Percentiles rank a stretch among this genome's conserved stretches.
These are phyloP conservation scores for Plasmodium billcollinsi DNA, from an alignment of 169 alveolate species.

Conservation along the genomic window DNA sequence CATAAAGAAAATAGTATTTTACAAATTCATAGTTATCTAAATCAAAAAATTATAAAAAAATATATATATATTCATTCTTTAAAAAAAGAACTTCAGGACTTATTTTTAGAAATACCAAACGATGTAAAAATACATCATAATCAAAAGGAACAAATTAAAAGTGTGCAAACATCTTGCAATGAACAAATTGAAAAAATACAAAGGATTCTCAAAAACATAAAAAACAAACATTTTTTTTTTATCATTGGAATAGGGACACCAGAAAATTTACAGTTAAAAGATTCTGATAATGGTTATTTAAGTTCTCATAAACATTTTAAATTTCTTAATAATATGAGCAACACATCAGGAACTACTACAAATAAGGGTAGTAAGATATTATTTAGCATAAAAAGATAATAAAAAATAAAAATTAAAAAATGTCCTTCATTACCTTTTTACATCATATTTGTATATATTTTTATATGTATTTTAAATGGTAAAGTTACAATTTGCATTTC, in stretches of 20 bases:
- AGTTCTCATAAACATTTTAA: not conserved
- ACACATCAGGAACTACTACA: not conserved
- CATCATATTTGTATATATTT: too few relatives aligned
- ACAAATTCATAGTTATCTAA: slow-evolving; percentile 9
- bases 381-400: too few relatives aligned
- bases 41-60: not conserved
- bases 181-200: slow-evolving; percentile 17
- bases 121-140: not conserved
- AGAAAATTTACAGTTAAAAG: not conserved
- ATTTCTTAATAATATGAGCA: not conserved
- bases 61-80: not conserved
- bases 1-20: not conserved
- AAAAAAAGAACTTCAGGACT: not conserved
- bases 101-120: slow-evolving; percentile 3
- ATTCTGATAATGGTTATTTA: not conserved
- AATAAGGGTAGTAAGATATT: too few relatives aligned
- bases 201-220: slow-evolving; percentile 8
- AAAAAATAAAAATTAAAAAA: too few relatives aligned
- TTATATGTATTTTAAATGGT: too few relatives aligned
- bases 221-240: slow-evolving; percentile 27
- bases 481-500: too few relatives aligned
- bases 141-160: not conserved
- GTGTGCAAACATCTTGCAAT: not conserved
- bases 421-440: too few relatives aligned
- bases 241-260: slow-evolving; percentile 58